A percentile compares a stretch with the other conserved stretches of the same genome.
Evolutionary conservation across 164 flowering plant genomes (phyloP).

Genomic region (Magnolia sinica): DNA sequence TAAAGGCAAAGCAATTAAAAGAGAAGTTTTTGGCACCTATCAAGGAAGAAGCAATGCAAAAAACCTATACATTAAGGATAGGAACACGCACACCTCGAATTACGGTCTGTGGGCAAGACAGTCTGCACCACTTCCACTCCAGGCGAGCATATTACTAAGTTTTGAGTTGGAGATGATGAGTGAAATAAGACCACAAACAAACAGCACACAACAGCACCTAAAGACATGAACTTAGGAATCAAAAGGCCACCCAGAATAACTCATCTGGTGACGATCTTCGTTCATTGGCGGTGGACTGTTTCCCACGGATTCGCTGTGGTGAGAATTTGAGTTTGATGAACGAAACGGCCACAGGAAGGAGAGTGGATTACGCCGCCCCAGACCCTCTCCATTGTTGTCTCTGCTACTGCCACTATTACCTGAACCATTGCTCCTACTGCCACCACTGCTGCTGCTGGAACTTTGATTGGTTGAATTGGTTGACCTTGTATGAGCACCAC

Average conservation of each 20-base stretch:
- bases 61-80: too few species aligned
- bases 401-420: slow-evolving; percentile 18
- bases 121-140: too few species aligned
- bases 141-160: too few species aligned
- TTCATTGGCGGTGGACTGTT: slow-evolving; percentile 27
- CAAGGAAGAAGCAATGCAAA: neutral
- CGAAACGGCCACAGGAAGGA: slow-evolving; percentile 71
- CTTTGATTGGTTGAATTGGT: slow-evolving; percentile 20
- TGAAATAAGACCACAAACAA: neutral
- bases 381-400: slow-evolving; percentile 28
- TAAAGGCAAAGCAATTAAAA: too few species aligned
- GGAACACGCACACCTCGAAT: too few species aligned
- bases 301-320: slow-evolving; percentile 35
- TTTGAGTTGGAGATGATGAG: neutral
- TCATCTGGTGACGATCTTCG: slow-evolving; percentile 36
- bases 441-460: slow-evolving; percentile 18
- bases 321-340: slow-evolving; percentile 40
- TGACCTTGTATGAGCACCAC: slow-evolving; percentile 17
- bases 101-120: too few species aligned
- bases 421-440: slow-evolving; percentile 26
- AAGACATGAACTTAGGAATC: slow-evolving; percentile 18
- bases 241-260: slow-evolving; percentile 52
- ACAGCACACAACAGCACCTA: neutral
- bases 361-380: slow-evolving; percentile 51
- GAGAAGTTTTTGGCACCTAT: too few species aligned